Conservation (phyloP, 768 basidiomycete genomes). For the Pleurotus eryngii region DNA sequence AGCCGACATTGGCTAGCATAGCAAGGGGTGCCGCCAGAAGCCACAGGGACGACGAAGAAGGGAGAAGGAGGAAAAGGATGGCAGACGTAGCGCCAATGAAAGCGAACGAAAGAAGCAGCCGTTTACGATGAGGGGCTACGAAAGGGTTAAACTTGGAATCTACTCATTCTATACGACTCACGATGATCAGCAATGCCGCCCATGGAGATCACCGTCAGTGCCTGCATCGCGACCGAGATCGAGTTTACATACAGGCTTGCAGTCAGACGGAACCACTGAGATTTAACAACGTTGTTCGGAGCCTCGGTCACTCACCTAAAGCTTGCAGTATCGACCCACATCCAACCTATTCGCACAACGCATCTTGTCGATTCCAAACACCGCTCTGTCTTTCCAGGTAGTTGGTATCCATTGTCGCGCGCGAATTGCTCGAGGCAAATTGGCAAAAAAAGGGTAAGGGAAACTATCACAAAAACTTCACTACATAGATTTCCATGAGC, state of each 20-base stretch:
- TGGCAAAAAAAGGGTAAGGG: slow-evolving; percentile 77
- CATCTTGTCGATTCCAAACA: slow-evolving; percentile 64
- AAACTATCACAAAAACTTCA: slow-evolving; percentile 80
- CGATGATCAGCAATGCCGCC: slow-evolving; percentile 89
- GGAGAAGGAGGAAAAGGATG: slow-evolving; percentile 66
- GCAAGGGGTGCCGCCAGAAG: slow-evolving; percentile 65
- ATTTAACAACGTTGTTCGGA: background rate
- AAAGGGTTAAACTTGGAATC: background rate
- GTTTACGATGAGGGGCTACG: slow-evolving; percentile 66
- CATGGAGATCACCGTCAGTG: slow-evolving; percentile 93
- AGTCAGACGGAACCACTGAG: too few relatives aligned
- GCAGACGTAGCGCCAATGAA: slow-evolving; percentile 66
- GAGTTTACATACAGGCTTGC: slow-evolving; percentile 84
- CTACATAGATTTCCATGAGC: slow-evolving; percentile 28
- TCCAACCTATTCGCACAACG: slow-evolving; percentile 77
- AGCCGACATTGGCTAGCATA: slow-evolving; percentile 78
- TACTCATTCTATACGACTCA: slow-evolving; percentile 30
- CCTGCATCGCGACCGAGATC: slow-evolving; percentile 83
- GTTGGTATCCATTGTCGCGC: slow-evolving; percentile 77
- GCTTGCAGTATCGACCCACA: slow-evolving; percentile 89
- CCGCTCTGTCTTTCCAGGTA: slow-evolving; percentile 62
- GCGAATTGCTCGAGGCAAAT: slow-evolving; percentile 88
- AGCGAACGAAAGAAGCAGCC: slow-evolving; percentile 74
- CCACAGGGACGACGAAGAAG: slow-evolving; percentile 73
- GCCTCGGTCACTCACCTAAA: slow-evolving; percentile 61